Percentiles rank a stretch among this genome's conserved stretches.
Evolutionary conservation across 2,329 filamentous ascomycete species (phyloP).

Genomic region (Arthrobotrys entomopaga): DNA sequence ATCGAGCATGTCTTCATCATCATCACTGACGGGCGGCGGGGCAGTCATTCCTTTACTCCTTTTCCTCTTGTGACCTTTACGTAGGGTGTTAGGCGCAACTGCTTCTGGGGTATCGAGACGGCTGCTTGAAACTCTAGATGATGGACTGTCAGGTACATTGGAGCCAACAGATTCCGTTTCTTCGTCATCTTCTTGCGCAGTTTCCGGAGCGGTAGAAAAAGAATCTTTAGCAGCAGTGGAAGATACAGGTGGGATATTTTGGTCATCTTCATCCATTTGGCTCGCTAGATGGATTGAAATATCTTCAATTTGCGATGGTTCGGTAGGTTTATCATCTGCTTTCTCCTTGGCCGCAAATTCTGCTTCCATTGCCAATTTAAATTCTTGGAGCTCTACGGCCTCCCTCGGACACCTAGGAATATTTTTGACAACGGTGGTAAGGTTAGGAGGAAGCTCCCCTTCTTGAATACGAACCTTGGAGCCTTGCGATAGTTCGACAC

Average conservation of each 20-base stretch:
- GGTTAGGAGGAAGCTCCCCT: constrained; percentile 40
- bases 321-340: not conserved
- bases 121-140: constrained; percentile 26
- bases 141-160: constrained; percentile 43
- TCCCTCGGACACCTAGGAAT: constrained; percentile 40
- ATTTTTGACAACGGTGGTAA: constrained; percentile 28
- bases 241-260: not conserved
- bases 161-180: constrained; percentile 31
- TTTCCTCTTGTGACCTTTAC: constrained; percentile 46
- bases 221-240: constrained; percentile 5
- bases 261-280: constrained; percentile 33
- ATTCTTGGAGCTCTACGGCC: constrained; percentile 37
- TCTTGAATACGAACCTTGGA: constrained; percentile 43
- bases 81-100: constrained; percentile 5
- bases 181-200: constrained; percentile 16
- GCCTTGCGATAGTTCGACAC: constrained; percentile 40
- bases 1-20: constrained; percentile 46
- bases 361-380: constrained; percentile 10
- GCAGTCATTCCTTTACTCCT: constrained; percentile 36
- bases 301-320: constrained; percentile 36
- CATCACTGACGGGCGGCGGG: constrained; percentile 3
- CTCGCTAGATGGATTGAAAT: constrained; percentile 36
- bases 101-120: constrained; percentile 22
- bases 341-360: not conserved
- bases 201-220: not conserved